Conservation (phyloP, 106 monocot species). For the Gastrodia elata region DNA sequence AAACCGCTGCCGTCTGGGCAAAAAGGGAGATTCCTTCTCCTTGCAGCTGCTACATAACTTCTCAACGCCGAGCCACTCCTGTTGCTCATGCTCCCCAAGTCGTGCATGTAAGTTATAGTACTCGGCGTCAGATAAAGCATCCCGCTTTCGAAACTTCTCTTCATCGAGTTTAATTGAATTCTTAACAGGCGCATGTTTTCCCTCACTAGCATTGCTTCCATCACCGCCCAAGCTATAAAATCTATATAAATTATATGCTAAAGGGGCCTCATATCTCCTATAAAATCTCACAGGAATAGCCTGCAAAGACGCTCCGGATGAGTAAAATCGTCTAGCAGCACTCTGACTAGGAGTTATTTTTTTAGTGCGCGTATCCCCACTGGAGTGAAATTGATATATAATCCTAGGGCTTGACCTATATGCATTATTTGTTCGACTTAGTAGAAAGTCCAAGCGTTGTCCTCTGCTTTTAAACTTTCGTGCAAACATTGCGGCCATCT, state of each 20-base stretch:
- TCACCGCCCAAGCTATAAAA: slow-evolving; percentile 71
- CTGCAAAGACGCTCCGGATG: slow-evolving; percentile 4
- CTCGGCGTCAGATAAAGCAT: slow-evolving; percentile 3
- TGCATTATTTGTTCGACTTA: slow-evolving; percentile 10
- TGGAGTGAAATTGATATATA: slow-evolving; percentile 6
- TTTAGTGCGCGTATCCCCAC: not conserved
- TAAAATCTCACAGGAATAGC: slow-evolving; percentile 1
- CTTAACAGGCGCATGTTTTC: slow-evolving; percentile 41
- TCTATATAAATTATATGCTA: slow-evolving; percentile 13
- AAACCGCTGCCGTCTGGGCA: slow-evolving; percentile 74
- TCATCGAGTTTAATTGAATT: slow-evolving; percentile 10
- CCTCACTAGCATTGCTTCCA: slow-evolving; percentile 53
- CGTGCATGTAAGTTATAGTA: slow-evolving; percentile 50
- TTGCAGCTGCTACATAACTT: slow-evolving; percentile 38
- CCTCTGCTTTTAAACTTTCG: slow-evolving; percentile 38
- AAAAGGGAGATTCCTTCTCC: slow-evolving; percentile 66
- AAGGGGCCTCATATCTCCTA: slow-evolving; percentile 5
- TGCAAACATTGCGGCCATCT: slow-evolving; percentile 39
- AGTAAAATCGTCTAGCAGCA: slow-evolving; percentile 19
- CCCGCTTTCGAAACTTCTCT: not conserved
- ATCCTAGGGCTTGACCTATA: not conserved
- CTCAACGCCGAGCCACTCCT: slow-evolving; percentile 71
- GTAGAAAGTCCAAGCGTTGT: slow-evolving; percentile 14
- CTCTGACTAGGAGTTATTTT: not conserved
- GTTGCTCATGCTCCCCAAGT: slow-evolving; percentile 79